Conservation (phyloP, 2,329 filamentous ascomycete genomes). For the Phoma sp. region DNA sequence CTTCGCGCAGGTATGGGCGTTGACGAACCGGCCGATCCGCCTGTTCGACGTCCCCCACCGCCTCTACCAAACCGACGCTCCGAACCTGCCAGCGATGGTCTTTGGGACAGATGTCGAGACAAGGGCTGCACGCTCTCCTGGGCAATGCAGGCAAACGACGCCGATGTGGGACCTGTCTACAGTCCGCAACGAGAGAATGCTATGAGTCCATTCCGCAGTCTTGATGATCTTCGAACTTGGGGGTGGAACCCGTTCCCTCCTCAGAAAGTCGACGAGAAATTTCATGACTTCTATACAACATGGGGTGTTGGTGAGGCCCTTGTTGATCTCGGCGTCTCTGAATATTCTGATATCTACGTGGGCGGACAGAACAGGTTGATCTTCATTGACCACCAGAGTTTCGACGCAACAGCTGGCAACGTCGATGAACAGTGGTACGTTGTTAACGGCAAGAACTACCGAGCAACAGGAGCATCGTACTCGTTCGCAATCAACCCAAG, state of each 20-base stretch:
- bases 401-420: background rate
- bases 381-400: slow-evolving; percentile 19
- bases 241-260: slow-evolving; percentile 18
- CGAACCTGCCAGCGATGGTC: slow-evolving; percentile 14
- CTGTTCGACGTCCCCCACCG: slow-evolving; percentile 15
- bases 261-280: background rate
- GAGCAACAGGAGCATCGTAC: slow-evolving; percentile 24
- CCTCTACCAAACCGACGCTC: slow-evolving; percentile 11
- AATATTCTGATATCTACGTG: slow-evolving; percentile 18
- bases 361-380: slow-evolving; percentile 24
- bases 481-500: slow-evolving; percentile 22
- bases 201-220: slow-evolving; percentile 9
- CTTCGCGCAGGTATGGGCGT: background rate
- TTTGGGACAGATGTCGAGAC: slow-evolving; percentile 15
- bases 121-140: slow-evolving; percentile 24
- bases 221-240: slow-evolving; percentile 17
- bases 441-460: slow-evolving; percentile 14
- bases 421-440: slow-evolving; percentile 22
- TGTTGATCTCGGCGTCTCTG: slow-evolving; percentile 18
- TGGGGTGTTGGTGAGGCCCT: slow-evolving; percentile 27
- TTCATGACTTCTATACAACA: slow-evolving; percentile 20
- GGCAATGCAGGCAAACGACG: slow-evolving; percentile 21
- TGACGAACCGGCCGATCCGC: slow-evolving; percentile 1
- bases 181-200: slow-evolving; percentile 15
- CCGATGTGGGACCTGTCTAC: slow-evolving; percentile 16